Conservation (phyloP, 192 early-diverging fungal genomes). For the Mortierella alpina region DNA sequence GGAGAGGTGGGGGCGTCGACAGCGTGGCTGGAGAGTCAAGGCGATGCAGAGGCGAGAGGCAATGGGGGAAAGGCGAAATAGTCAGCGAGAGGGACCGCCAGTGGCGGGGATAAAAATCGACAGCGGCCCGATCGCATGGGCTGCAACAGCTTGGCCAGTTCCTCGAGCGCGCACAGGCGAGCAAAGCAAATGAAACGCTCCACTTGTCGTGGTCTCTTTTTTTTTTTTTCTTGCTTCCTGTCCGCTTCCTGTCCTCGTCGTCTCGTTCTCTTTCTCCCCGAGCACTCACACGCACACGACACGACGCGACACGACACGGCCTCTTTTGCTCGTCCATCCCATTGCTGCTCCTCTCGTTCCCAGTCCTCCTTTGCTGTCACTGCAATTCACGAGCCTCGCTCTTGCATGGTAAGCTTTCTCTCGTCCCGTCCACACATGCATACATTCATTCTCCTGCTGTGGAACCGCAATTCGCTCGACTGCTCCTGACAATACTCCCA, state of each 20-base stretch:
- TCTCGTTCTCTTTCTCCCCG: not conserved
- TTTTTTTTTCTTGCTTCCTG: conserved; percentile 1
- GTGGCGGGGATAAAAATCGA: not conserved
- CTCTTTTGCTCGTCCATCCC: not conserved
- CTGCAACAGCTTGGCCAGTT: too few relatives aligned
- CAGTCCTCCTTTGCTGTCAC: too few relatives aligned
- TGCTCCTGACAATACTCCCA: not conserved
- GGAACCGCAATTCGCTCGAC: too few relatives aligned
- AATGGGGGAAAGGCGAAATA: not conserved
- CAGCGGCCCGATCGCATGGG: not conserved
- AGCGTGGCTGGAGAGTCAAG: not conserved
- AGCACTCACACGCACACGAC: not conserved
- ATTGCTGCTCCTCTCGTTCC: not conserved
- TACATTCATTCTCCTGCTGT: too few relatives aligned
- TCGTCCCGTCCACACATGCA: not conserved
- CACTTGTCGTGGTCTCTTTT: not conserved
- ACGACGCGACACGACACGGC: too few relatives aligned
- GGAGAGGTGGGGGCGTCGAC: not conserved
- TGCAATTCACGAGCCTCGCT: too few relatives aligned
- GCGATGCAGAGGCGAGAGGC: not conserved
- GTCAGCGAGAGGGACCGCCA: not conserved
- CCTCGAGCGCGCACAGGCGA: too few relatives aligned
- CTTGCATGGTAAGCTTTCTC: conserved; percentile 12
- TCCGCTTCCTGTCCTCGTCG: too few relatives aligned
- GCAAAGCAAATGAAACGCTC: not conserved